Evolutionary conservation across 164 flowering plant species (phyloP).

Genomic region (Magnolia kwangsiensis): DNA sequence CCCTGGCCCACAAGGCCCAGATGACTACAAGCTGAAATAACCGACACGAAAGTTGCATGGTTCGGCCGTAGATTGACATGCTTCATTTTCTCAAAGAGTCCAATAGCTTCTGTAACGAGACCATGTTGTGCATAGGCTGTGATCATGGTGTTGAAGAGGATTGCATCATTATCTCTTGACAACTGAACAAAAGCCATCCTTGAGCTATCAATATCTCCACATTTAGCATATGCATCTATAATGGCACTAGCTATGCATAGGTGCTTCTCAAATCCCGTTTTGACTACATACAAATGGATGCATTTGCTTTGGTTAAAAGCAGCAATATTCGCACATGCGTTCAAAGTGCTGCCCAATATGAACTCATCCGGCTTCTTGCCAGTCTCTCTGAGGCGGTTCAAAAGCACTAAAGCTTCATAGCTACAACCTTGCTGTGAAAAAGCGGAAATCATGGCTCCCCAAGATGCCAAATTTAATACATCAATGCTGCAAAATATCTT

Average conservation of each 20-base stretch:
- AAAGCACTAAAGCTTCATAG: conserved; percentile 31
- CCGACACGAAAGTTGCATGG: conserved; percentile 48
- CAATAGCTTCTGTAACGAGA: conserved; percentile 35
- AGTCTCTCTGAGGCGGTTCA: conserved; percentile 25
- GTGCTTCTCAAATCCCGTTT: conserved; percentile 37
- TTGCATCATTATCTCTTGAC: conserved; percentile 21
- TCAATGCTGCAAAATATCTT: conserved; percentile 26
- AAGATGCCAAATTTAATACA: conserved; percentile 33
- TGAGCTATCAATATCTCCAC: conserved; percentile 50
- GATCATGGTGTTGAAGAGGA: conserved; percentile 49
- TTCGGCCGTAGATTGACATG: conserved; percentile 35
- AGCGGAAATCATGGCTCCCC: conserved; percentile 49
- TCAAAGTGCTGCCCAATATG: conserved; percentile 42
- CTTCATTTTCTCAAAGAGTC: conserved; percentile 38
- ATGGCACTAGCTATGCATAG: conserved; percentile 39
- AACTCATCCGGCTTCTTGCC: conserved; percentile 52
- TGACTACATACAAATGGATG: conserved; percentile 38
- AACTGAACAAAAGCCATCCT: conserved; percentile 28
- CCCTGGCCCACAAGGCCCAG: conserved; percentile 46
- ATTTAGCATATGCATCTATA: conserved; percentile 58
- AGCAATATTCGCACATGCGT: conserved; percentile 33
- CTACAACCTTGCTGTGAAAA: conserved; percentile 30
- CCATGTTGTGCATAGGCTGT: conserved; percentile 58
- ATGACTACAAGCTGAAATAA: conserved; percentile 50
- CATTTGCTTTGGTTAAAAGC: conserved; percentile 33